Evolutionary conservation across 2,329 filamentous ascomycete genomes (phyloP), one percentile per base, ranked within the genome.

Genomic region (Dothideomycetes sp.): DNA sequence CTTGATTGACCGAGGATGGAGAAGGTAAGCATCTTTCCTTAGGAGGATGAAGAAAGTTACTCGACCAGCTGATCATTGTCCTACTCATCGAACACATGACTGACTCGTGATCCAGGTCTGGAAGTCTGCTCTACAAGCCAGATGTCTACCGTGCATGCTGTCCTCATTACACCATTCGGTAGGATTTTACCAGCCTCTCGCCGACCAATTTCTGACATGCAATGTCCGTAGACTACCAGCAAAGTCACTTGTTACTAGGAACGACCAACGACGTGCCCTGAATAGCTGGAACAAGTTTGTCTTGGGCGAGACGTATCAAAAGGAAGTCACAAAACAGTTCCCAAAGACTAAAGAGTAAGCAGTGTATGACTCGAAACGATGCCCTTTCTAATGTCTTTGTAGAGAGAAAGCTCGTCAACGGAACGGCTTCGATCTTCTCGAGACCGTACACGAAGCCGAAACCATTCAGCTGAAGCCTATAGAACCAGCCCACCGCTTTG

Each of bases 111-210:
- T 33, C 11, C 30, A 62, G 70, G 49, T 72, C 70, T 27, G 71
- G 71, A 12, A 76, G 65, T 19, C 67, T 86, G 7, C 66, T 91
- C 34, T 91, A 91, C 62, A 78, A 84, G 46, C 84, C 84, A 11
- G 82, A 91, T 59, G 79, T 85, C 53, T 73, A 73, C 44, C 71
- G 78, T 43, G 84, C 86, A 47, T 98, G 91, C 55, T 98, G 91
- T 60, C 87, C 88, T 31, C 87, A 95, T 56, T 96, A 89, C 59
- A 87, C 83, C 1, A 79, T 91, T 40, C 77, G 65, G 67, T 68
- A 51, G 38, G 56, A 15, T 10, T 12, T 7, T 15, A 1, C 7
- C 19, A 15, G 6, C 4, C 4, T 16, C 22, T n/a, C 22, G 22
- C 22, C 12, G 22, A 7, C 22, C 11, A 19, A 33, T 12, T 20